Conservation (phyloP, 2,329 filamentous ascomycete species). For the Claviceps sp. region DNA sequence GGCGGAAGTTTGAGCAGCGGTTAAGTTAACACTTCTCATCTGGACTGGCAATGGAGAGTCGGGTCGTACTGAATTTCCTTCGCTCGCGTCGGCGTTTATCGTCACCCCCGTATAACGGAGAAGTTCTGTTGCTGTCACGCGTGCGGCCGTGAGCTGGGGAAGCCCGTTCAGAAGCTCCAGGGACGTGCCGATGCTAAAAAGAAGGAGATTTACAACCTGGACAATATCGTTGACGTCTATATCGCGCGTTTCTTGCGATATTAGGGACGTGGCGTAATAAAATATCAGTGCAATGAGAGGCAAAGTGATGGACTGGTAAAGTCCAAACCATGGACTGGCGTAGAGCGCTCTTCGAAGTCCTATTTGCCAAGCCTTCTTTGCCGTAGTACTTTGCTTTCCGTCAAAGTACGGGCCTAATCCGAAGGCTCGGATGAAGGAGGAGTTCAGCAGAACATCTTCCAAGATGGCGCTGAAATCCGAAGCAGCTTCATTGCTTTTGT, state of each 20-base stretch:
- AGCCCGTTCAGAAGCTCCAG: slow-evolving; percentile 58
- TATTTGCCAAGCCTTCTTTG: slow-evolving; percentile 37
- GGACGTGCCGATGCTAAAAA: slow-evolving; percentile 70
- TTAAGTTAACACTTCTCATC: slow-evolving; percentile 45
- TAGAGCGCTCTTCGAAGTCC: slow-evolving; percentile 54
- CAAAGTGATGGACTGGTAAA: slow-evolving; percentile 59
- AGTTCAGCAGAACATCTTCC: slow-evolving; percentile 63
- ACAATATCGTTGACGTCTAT: slow-evolving; percentile 47
- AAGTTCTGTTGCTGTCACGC: slow-evolving; percentile 58
- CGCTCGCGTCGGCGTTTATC: background rate
- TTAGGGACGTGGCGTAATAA: slow-evolving; percentile 62
- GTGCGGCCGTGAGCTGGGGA: slow-evolving; percentile 65
- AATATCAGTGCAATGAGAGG: slow-evolving; percentile 70
- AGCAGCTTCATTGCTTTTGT: slow-evolving; percentile 47
- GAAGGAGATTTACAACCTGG: slow-evolving; percentile 65
- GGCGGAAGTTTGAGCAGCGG: background rate
- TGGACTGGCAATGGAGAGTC: slow-evolving; percentile 30
- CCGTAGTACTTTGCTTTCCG: slow-evolving; percentile 43
- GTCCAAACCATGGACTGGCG: slow-evolving; percentile 59
- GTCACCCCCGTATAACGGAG: slow-evolving; percentile 46
- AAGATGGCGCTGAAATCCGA: slow-evolving; percentile 44
- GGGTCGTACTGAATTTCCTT: slow-evolving; percentile 22
- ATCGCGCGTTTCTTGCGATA: slow-evolving; percentile 31
- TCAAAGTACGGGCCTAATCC: slow-evolving; percentile 62
- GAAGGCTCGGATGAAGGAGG: slow-evolving; percentile 64